phyloP scores from a whole-genome alignment of 768 basidiomycete species.

The Lactarius pseudohatsudake region DNA sequence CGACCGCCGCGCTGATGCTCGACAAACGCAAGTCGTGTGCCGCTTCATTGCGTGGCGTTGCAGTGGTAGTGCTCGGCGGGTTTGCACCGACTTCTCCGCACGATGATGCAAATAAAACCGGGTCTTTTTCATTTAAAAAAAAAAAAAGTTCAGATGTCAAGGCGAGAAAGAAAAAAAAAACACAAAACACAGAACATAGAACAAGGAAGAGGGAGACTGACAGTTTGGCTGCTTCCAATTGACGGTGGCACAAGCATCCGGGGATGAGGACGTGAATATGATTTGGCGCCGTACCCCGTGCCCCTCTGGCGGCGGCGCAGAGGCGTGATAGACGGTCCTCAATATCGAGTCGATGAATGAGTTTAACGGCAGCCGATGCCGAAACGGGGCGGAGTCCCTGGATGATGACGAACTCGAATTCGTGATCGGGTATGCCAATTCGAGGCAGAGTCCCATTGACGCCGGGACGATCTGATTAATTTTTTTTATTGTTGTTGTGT shows the following conservation, averaged over 20 bases:
- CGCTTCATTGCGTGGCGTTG: slow-evolving; percentile 37
- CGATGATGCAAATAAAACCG: slow-evolving; percentile 90
- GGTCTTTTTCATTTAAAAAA: slow-evolving; percentile 52
- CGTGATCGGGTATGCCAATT: slow-evolving; percentile 73
- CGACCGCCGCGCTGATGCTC: slow-evolving; percentile 87
- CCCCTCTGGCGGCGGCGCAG: slow-evolving; percentile 47
- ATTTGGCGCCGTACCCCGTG: slow-evolving; percentile 67
- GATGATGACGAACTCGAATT: slow-evolving; percentile 36
- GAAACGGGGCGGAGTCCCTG: slow-evolving; percentile 43
- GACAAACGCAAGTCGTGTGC: slow-evolving; percentile 52
- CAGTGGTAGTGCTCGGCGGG: slow-evolving; percentile 41
- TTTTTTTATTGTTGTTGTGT: not conserved
- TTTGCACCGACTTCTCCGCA: slow-evolving; percentile 63
- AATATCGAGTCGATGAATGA: slow-evolving; percentile 81
- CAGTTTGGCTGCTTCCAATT: slow-evolving; percentile 99
- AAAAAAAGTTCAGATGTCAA: slow-evolving; percentile 3
- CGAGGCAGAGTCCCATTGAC: slow-evolving; percentile 74
- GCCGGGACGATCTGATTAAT: slow-evolving; percentile 53
- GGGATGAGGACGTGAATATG: slow-evolving; percentile 90
- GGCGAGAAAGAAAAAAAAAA: slow-evolving; percentile 17
- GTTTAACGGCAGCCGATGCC: slow-evolving; percentile 70
- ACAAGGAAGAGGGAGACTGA: slow-evolving; percentile 40
- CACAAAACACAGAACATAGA: slow-evolving; percentile 2
- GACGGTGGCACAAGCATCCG: slow-evolving; percentile 83
- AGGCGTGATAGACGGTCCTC: slow-evolving; percentile 74